phyloP scores from a whole-genome alignment of 2,329 filamentous ascomycete genomes.

The Nemania sp. region DNA sequence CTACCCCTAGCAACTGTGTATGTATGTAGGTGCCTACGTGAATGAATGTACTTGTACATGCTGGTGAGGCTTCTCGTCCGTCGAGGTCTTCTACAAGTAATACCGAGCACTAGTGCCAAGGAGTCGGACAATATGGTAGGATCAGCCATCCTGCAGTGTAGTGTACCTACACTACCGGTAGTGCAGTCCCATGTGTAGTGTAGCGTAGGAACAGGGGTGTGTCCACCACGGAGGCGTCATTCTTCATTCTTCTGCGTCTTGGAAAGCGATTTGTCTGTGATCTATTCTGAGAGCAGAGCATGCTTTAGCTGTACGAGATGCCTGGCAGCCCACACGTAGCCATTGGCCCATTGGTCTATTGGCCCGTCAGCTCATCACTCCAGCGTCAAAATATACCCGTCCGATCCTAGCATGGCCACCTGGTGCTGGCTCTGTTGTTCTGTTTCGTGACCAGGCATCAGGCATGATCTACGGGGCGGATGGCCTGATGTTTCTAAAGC shows the following conservation, averaged over 20 bases:
- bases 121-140: not conserved
- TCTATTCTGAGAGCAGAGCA: constrained; percentile 18
- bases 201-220: not conserved
- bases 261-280: not conserved
- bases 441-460: constrained; percentile 46
- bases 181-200: too few relatives aligned
- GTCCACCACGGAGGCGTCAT: constrained; percentile 11
- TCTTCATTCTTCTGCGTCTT: constrained; percentile 3
- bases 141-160: not conserved
- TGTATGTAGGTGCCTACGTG: too few relatives aligned
- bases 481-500: constrained; percentile 47
- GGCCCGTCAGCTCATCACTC: constrained; percentile 17
- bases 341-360: not conserved
- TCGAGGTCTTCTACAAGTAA: constrained; percentile 4
- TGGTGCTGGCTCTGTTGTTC: constrained; percentile 42
- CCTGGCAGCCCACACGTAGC: too few relatives aligned
- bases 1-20: too few relatives aligned
- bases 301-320: too few relatives aligned
- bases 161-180: not conserved
- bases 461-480: constrained; percentile 50
- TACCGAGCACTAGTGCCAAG: not conserved
- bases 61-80: not conserved
- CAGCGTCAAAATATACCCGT: constrained; percentile 18
- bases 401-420: constrained; percentile 34
- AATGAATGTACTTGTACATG: too few relatives aligned